Percentiles rank a stretch among this genome's conserved stretches.
Evolutionary conservation across 1,284 basidiomycete genomes (phyloP).

Genomic region (Leccinum subrobustum): DNA sequence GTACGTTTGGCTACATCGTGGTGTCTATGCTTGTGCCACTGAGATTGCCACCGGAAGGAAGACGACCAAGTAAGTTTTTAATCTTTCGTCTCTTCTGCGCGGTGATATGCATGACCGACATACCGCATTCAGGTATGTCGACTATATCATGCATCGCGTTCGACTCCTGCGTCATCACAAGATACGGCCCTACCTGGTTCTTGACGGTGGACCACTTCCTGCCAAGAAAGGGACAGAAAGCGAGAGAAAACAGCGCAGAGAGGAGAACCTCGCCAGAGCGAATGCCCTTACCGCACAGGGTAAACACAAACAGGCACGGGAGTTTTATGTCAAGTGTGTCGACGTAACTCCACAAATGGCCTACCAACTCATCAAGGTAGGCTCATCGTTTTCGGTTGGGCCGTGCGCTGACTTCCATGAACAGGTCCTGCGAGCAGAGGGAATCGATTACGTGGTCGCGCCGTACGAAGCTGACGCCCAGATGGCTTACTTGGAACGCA

Average conservation of each 20-base stretch:
- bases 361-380: slow-evolving; percentile 93
- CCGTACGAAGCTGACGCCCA: slow-evolving; percentile 99
- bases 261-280: slow-evolving; percentile 68
- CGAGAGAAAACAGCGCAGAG: slow-evolving; percentile 72
- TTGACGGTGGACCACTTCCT: slow-evolving; percentile 94
- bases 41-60: slow-evolving; percentile 84
- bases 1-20: slow-evolving; percentile 98
- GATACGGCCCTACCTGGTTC: slow-evolving; percentile 90
- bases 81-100: neutral
- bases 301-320: slow-evolving; percentile 77
- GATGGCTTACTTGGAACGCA: slow-evolving; percentile 87
- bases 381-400: slow-evolving; percentile 13
- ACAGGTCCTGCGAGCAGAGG: slow-evolving; percentile 81
- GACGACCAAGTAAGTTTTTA: slow-evolving; percentile 71
- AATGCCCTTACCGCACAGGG: slow-evolving; percentile 76
- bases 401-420: slow-evolving; percentile 11
- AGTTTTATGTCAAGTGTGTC: slow-evolving; percentile 87
- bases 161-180: slow-evolving; percentile 83
- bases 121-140: slow-evolving; percentile 72
- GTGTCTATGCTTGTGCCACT: slow-evolving; percentile 88
- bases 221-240: slow-evolving; percentile 91
- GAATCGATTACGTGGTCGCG: slow-evolving; percentile 86
- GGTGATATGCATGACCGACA: slow-evolving; percentile 3
- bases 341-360: slow-evolving; percentile 99
- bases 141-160: slow-evolving; percentile 93